Evolutionary conservation across 257 asterid genomes (phyloP).

Genomic region (Nicotiana benthamiana): DNA sequence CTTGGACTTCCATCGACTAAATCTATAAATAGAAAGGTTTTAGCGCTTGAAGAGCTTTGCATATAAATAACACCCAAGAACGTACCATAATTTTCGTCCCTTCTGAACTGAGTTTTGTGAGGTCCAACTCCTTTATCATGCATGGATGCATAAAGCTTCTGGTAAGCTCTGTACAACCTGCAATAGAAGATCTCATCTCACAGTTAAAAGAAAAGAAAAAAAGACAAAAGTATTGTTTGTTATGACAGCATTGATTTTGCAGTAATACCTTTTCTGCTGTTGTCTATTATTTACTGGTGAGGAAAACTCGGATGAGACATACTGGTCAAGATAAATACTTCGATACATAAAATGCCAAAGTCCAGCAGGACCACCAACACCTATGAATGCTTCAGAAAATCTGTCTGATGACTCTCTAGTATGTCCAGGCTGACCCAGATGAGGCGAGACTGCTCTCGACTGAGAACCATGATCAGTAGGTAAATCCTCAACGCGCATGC

Average conservation of each 20-base stretch:
- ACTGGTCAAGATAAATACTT: slow-evolving; percentile 78
- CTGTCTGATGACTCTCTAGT: slow-evolving; percentile 42
- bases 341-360: slow-evolving; percentile 96
- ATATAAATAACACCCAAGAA: neutral
- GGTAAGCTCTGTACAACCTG: slow-evolving; percentile 87
- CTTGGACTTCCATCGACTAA: neutral
- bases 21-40: neutral
- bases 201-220: neutral
- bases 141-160: slow-evolving; percentile 72
- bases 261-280: slow-evolving; percentile 75
- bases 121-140: slow-evolving; percentile 78
- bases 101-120: slow-evolving; percentile 90
- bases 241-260: slow-evolving; percentile 7
- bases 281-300: slow-evolving; percentile 62
- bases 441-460: slow-evolving; percentile 47
- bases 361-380: slow-evolving; percentile 92
- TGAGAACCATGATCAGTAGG: slow-evolving; percentile 48
- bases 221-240: neutral
- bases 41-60: neutral
- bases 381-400: slow-evolving; percentile 31
- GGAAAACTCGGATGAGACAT: slow-evolving; percentile 86
- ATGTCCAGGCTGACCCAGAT: slow-evolving; percentile 47
- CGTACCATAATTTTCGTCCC: slow-evolving; percentile 87
- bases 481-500: slow-evolving; percentile 79
- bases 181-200: slow-evolving; percentile 8